Base-by-base conservation (phyloP, 768 basidiomycete species). In the Auriscalpium vulgare region DNA sequence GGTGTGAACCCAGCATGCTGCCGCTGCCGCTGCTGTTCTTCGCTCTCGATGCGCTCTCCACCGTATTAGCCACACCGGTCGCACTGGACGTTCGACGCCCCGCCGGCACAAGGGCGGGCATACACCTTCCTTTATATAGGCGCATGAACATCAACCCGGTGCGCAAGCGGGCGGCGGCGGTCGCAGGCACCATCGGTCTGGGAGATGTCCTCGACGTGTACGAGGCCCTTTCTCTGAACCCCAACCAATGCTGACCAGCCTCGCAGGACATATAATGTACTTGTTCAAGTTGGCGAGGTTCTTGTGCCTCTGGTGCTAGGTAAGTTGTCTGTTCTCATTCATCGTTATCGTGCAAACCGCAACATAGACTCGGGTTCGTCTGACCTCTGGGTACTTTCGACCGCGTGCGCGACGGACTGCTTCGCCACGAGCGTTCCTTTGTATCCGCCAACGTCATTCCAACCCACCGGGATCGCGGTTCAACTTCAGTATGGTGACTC, bases 331-430 rank as follows among this genome's bases (percentile, higher is more conserved):
- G 10, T 51, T 37, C 49, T 9, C n/a, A 23, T 40, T 13, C 35
- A 6, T 2, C 1, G 10, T 50, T 7, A 3, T 10, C 3, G 16
- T 13, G 50, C 45, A 17, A 11, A 34, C n/a, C 8, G 9, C 9
- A 44, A 23, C 11, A 2, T 51, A 87, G 88, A 90, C 59, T 88
- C 87, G 2, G 88, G 88, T 46, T 90, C 88, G 2, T 83, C 88
- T 5, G 88, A 91, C 63, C 66, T 89, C 6, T 91, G 88, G 88
- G 76, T 85, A 10, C 68, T 84, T 29, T 85, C 85, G 0, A 76
- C 82, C 50, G 69, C 75, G 0, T 89, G 85, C 65, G 68, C 67
- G 10, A 59, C 63, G n/a, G 61, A 72, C 2, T 77, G 74, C 56
- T 76, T 75, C 51, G 56, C 69, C 3, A 64, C 63, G 34, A 67